Evolutionary conservation across 306 rosid species (phyloP).

Genomic region (Corylus americana): DNA sequence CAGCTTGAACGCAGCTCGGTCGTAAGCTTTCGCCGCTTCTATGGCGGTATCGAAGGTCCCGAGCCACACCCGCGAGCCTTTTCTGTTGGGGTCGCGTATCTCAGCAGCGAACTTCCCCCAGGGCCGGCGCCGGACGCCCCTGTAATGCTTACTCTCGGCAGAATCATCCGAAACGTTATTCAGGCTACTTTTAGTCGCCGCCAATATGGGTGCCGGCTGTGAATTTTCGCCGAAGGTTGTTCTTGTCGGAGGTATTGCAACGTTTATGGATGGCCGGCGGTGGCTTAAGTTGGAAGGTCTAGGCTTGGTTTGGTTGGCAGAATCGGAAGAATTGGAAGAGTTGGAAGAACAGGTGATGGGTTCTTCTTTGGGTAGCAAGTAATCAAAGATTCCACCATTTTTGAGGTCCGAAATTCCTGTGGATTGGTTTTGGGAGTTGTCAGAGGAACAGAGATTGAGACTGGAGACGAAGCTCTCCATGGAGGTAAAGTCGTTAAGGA

Average conservation of each 20-base stretch:
- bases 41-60: slow-evolving; percentile 55
- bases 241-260: slow-evolving; percentile 27
- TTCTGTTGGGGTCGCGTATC: slow-evolving; percentile 48
- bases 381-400: slow-evolving; percentile 19
- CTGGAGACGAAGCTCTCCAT: slow-evolving; percentile 37
- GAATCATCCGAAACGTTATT: neutral
- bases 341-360: neutral
- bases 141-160: slow-evolving; percentile 32
- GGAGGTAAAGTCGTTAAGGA: slow-evolving; percentile 52
- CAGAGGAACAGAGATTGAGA: slow-evolving; percentile 27
- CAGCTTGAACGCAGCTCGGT: slow-evolving; percentile 52
- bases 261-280: slow-evolving; percentile 36
- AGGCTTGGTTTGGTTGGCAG: neutral
- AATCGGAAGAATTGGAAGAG: neutral
- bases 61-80: slow-evolving; percentile 58
- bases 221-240: neutral
- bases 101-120: slow-evolving; percentile 65
- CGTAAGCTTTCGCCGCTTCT: slow-evolving; percentile 59
- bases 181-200: neutral
- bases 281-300: slow-evolving; percentile 26
- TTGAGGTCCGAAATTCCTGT: neutral
- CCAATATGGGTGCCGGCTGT: neutral
- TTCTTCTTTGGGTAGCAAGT: slow-evolving; percentile 20
- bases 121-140: slow-evolving; percentile 53
- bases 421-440: neutral